Evolutionary conservation across 495 filamentous ascomycete species (phyloP).

Genomic region (Aspergillus incahuasiensis): DNA sequence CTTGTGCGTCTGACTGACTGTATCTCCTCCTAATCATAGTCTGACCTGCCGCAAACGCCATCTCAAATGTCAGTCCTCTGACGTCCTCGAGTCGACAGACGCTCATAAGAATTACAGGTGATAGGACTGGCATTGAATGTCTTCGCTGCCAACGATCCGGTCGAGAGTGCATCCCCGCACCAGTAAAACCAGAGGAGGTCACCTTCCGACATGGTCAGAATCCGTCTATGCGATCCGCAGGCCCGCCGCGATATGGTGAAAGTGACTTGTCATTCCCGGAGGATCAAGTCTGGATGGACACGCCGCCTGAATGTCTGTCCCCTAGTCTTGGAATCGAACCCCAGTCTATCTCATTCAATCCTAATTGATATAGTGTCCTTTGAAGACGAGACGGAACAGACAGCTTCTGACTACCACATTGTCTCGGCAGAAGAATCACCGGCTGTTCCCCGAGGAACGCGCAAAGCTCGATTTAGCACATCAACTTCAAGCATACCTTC

Average conservation of each 20-base stretch:
- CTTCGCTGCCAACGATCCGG: slow-evolving; percentile 42
- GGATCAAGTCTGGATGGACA: slow-evolving; percentile 35
- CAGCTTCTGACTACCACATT: slow-evolving; percentile 38
- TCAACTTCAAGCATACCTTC: slow-evolving; percentile 27
- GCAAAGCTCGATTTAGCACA: slow-evolving; percentile 24
- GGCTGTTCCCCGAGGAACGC: slow-evolving; percentile 21
- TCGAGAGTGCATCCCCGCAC: slow-evolving; percentile 38
- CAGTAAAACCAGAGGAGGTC: slow-evolving; percentile 37
- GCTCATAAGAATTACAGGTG: slow-evolving; percentile 26
- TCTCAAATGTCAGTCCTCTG: slow-evolving; percentile 35
- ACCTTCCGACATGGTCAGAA: slow-evolving; percentile 44
- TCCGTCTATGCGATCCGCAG: slow-evolving; percentile 35
- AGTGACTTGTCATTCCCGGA: slow-evolving; percentile 38
- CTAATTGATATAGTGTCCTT: slow-evolving; percentile 28
- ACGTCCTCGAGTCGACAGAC: neutral
- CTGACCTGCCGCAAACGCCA: slow-evolving; percentile 45
- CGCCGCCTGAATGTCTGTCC: slow-evolving; percentile 27
- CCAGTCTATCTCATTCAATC: no score
- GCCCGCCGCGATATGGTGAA: slow-evolving; percentile 42
- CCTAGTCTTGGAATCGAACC: neutral
- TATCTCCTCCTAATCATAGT: slow-evolving; percentile 17
- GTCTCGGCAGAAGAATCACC: slow-evolving; percentile 21
- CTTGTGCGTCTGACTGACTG: neutral
- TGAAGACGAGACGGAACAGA: slow-evolving; percentile 41
- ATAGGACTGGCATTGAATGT: slow-evolving; percentile 38